Evolutionary conservation across 2,329 filamentous ascomycete genomes (phyloP), one percentile per base, ranked within the genome.

Genomic region (Trichophyton schoenleinii): DNA sequence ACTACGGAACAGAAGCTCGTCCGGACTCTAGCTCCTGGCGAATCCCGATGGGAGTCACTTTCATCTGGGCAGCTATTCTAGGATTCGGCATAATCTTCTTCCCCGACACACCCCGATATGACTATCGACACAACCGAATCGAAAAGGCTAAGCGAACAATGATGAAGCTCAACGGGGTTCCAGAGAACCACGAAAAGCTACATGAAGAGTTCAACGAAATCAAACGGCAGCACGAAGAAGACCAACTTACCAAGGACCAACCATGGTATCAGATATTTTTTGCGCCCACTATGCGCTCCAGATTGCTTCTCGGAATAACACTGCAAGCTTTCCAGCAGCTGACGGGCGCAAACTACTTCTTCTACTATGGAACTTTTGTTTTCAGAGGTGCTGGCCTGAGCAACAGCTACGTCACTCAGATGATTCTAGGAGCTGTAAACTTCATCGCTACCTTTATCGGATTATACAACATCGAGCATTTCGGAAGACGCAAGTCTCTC

Each of bases 351-450:
- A 78, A 78, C 67, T 79, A 77, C 70, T 76, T 79, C 66, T 79
- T 79, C 72, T 79, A 80, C 70, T 79, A 79, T 64, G 78, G 78
- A 41, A 78, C 77, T 7, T 83, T 81, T 8, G 82, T 90, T 68
- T 90, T 91, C 71, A 64, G 80, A 61, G 82, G 84, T 3, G 83
- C 86, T 3, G 86, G 86, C 63, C 79, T 89, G 55, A 71, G 79
- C 1, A 85, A 89, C 71, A 82, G 83, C 18, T 87, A 85, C 67
- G 75, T 83, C 62, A 86, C 83, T 0, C 84, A 87, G 68, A 83
- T 89, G 69, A 88, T 89, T 63, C 78, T 87, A 8, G 79, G 79
- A 60, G 83, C 82, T 25, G 85, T 89, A 68, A 89, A 89, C 74
- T 85, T 89, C 36, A 78, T 75, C 64, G 82, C 81, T 70, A 88